Percentiles rank a stretch among this genome's conserved stretches.
phyloP scores from a whole-genome alignment of 2,329 filamentous ascomycete species.

The Neoscytalidium dimidiatum region DNA sequence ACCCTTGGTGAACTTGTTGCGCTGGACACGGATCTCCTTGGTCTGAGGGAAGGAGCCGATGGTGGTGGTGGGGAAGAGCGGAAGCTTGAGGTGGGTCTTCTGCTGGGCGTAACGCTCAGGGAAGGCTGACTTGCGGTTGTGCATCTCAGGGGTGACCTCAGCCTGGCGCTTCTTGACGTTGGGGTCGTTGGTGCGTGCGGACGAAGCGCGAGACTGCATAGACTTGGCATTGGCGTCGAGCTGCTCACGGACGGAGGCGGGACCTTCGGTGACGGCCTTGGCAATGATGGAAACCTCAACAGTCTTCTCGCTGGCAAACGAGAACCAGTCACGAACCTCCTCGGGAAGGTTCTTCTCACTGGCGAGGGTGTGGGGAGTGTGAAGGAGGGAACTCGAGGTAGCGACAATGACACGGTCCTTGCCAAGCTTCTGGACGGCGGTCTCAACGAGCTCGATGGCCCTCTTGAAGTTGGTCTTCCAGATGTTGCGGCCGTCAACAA shows the following conservation, averaged over 20 bases:
- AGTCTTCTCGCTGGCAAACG: constrained; percentile 94
- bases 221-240: constrained; percentile 98
- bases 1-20: constrained; percentile 98
- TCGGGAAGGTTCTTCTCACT: constrained; percentile 98
- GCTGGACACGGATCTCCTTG: constrained; percentile 94
- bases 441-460: constrained; percentile 87
- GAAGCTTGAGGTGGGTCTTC: constrained; percentile 89
- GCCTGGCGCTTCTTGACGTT: constrained; percentile 95
- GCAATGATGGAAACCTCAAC: constrained; percentile 88
- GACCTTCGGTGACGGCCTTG: constrained; percentile 94
- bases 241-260: constrained; percentile 79
- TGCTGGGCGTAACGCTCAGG: constrained; percentile 81
- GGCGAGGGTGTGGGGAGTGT: constrained; percentile 96
- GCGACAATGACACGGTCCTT: constrained; percentile 97
- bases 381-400: constrained; percentile 95
- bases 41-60: constrained; percentile 99
- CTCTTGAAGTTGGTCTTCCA: constrained; percentile 99
- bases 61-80: constrained; percentile 97
- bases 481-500: constrained; percentile 98
- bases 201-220: constrained; percentile 85
- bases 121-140: constrained; percentile 93
- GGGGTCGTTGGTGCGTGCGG: constrained; percentile 94
- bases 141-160: constrained; percentile 78
- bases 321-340: constrained; percentile 97
- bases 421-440: constrained; percentile 90